Evolutionary conservation across 306 rosid genomes (phyloP), one percentile per base, ranked within the genome.

Genomic region (Corylus avellana): DNA sequence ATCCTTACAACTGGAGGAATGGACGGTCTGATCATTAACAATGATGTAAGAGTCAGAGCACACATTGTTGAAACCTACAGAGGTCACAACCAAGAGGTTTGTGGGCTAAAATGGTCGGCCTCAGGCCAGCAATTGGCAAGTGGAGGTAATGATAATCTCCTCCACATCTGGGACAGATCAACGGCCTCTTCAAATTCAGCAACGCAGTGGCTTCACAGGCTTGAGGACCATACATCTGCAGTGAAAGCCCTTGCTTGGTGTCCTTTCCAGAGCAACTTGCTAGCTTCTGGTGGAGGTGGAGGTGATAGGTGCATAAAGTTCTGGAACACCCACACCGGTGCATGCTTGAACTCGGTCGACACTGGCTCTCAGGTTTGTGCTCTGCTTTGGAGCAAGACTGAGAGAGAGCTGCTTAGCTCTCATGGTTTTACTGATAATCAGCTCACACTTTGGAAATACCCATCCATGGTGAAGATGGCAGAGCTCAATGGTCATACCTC

Each of bases 401-500:
- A 88, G 84, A 89, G 94, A 14, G 98, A 91, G 86, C 81, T 93
- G 76, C 98, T 93, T 54, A 93, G 98, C 82, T 89, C 97, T 1
- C 98, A 93, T 48, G 98, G 98, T 46, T 90, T 85, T 74, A 77
- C 92, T 9, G 84, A 93, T 72, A 91, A 93, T 75, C 98, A 86
- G 73, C 89, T 86, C n/a, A 87, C 96, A 56, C 96, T 93, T 56
- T 93, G 97, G 97, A 93, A 59, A 59, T 59, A 59, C 25, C 66
- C 66, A 20, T 59, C 66, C 25, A 59, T 59, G 66, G 37, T 59
- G 66, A 59, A 59, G 66, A 59, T 22, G 66, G 91, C 88, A 11
- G 97, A 93, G 83, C 94, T 93, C 81, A 85, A 73, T 4, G 96
- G 97, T 39, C 97, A 93, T 68, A 85, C 92, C n/a, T 93, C 97